Conservation (phyloP, 768 basidiomycete genomes). For the Russula compacta region DNA sequence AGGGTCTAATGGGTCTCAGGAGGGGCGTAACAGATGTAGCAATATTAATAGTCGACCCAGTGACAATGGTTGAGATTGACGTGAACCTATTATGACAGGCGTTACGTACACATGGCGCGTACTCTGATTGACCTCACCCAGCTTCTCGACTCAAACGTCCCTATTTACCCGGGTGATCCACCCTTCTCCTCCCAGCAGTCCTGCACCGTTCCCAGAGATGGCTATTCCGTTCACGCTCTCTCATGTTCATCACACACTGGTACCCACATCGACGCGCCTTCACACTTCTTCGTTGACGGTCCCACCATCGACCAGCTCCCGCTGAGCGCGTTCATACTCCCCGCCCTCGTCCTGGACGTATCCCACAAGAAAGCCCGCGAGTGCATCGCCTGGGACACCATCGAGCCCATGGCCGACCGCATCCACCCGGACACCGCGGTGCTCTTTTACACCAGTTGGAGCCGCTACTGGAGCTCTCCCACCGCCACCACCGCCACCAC, state of each 20-base stretch:
- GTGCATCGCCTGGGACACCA: conserved; percentile 21
- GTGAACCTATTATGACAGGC: background rate
- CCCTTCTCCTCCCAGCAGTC: conserved; percentile 18
- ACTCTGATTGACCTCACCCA: conserved; percentile 21
- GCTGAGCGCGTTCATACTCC: conserved; percentile 22
- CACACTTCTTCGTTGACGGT: conserved; percentile 22
- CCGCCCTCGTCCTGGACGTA: conserved; percentile 24
- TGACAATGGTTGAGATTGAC: background rate
- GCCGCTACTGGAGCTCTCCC: conserved; percentile 19
- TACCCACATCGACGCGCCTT: conserved; percentile 27
- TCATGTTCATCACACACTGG: conserved; percentile 25
- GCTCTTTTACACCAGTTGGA: conserved; percentile 25
- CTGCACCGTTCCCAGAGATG: conserved; percentile 19
- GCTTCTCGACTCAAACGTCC: conserved; percentile 8
- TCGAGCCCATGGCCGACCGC: conserved; percentile 16
- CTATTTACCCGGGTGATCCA: conserved; percentile 26
- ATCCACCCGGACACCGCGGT: conserved; percentile 20
- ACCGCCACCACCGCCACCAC: background rate
- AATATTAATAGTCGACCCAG: conserved; percentile 1
- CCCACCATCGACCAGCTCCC: conserved; percentile 23
- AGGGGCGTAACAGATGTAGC: conserved; percentile 9
- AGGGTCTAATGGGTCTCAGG: background rate
- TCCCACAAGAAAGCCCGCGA: conserved; percentile 18
- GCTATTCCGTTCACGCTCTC: conserved; percentile 21
- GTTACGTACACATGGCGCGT: background rate